Conservation (phyloP, 2,329 filamentous ascomycete species). For the Clarireedia homoeocarpa region DNA sequence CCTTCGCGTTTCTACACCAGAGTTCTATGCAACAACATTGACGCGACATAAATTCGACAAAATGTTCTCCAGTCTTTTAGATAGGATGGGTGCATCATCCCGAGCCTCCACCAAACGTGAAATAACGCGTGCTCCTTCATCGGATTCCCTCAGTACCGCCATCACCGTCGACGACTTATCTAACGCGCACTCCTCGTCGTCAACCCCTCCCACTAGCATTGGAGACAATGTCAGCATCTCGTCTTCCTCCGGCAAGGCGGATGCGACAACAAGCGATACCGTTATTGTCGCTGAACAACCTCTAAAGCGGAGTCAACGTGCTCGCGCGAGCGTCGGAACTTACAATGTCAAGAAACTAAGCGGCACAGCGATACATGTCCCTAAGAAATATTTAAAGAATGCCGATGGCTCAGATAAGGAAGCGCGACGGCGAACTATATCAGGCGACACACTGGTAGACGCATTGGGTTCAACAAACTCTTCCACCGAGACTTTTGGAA, state of each 20-base stretch:
- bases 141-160: conserved; percentile 23
- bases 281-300: conserved; percentile 7
- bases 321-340: conserved; percentile 46
- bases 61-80: conserved; percentile 20
- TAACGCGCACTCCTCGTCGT: conserved; percentile 26
- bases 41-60: conserved; percentile 9
- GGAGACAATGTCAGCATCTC: conserved; percentile 53
- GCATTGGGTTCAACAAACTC: conserved; percentile 27
- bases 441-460: conserved; percentile 30
- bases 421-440: conserved; percentile 38
- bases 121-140: conserved; percentile 21
- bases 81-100: conserved; percentile 17
- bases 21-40: conserved; percentile 1
- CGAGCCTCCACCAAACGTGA: conserved; percentile 10
- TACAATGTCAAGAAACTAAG: conserved; percentile 60
- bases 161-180: conserved; percentile 24
- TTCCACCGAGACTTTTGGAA: conserved; percentile 19
- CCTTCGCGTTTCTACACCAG: conserved; percentile 9
- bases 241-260: conserved; percentile 34
- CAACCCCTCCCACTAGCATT: conserved; percentile 58
- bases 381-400: conserved; percentile 36
- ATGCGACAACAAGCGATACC: conserved; percentile 11
- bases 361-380: conserved; percentile 51
- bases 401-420: conserved; percentile 9
- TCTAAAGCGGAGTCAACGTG: conserved; percentile 45